A percentile compares a stretch with the other conserved stretches of the same genome.
Conservation (phyloP, 2,329 filamentous ascomycete species). For the Ophiosphaerella korrae region DNA sequence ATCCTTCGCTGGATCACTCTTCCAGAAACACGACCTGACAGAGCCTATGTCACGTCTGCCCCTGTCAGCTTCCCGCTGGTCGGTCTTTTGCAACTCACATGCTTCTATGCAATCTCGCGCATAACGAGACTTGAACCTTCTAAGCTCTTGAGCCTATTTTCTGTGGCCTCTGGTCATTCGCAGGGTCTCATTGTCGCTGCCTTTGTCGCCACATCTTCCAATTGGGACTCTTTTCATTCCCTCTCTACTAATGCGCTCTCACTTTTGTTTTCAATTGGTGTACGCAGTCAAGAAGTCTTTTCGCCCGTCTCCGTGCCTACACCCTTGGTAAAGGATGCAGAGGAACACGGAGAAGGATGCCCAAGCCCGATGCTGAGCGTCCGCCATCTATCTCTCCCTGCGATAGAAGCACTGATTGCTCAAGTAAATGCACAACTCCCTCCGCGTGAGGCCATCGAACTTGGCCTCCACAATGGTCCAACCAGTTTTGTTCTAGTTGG, state of each 20-base stretch:
- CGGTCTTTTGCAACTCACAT: constrained; percentile 42
- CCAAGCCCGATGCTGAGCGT: no score
- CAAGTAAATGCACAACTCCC: no score
- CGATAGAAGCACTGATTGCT: no score
- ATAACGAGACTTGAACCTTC: constrained; percentile 22
- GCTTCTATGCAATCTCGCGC: constrained; percentile 22
- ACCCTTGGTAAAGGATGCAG: no score
- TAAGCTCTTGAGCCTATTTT: constrained; percentile 38
- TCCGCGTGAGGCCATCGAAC: no score
- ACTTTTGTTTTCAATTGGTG: constrained; percentile 8
- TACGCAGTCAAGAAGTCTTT: no score
- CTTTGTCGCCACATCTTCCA: constrained; percentile 37
- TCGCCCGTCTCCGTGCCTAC: no score
- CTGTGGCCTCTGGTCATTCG: constrained; percentile 42
- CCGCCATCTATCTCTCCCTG: no score
- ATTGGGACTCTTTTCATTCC: constrained; percentile 42
- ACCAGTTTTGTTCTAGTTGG: no score
- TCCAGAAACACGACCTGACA: constrained; percentile 30
- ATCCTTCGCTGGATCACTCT: constrained; percentile 35
- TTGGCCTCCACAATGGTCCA: no score
- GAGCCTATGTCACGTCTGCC: constrained; percentile 41
- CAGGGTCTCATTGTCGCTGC: constrained; percentile 48
- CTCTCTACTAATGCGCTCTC: constrained; percentile 45
- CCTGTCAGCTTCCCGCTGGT: constrained; percentile 51
- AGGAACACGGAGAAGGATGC: no score